A percentile compares a stretch with the other conserved stretches of the same genome.
Conservation (phyloP, 2,329 filamentous ascomycete species). For the Rhytidhysteron rufulum region DNA sequence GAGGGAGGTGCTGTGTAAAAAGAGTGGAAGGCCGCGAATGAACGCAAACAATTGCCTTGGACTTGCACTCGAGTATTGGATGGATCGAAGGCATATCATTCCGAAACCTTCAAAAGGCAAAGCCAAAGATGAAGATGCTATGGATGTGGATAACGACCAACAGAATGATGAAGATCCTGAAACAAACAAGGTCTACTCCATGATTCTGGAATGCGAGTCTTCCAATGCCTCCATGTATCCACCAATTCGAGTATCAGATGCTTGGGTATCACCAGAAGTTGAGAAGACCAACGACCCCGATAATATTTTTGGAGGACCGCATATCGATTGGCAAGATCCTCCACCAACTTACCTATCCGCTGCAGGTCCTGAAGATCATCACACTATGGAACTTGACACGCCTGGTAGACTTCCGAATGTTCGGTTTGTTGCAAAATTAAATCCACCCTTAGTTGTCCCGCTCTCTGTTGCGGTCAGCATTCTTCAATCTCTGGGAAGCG, state of each 20-base stretch:
- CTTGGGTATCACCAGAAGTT: constrained; percentile 69
- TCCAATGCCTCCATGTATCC: constrained; percentile 47
- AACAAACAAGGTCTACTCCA: constrained; percentile 56
- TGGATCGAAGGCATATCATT: constrained; percentile 53
- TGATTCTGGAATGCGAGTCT: constrained; percentile 63
- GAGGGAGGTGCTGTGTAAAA: constrained; percentile 62
- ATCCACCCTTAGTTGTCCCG: constrained; percentile 70
- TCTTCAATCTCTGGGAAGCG: constrained; percentile 55
- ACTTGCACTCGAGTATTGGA: constrained; percentile 75
- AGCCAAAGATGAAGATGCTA: constrained; percentile 33
- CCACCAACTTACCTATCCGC: constrained; percentile 53
- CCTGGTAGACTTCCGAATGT: constrained; percentile 62
- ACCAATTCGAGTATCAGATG: constrained; percentile 66
- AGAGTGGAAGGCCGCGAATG: constrained; percentile 67
- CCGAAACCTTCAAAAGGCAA: constrained; percentile 9
- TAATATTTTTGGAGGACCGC: constrained; percentile 40
- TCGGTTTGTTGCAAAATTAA: constrained; percentile 69
- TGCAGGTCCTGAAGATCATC: constrained; percentile 33
- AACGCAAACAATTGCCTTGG: constrained; percentile 66
- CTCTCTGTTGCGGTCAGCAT: constrained; percentile 61
- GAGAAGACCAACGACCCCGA: constrained; percentile 49
- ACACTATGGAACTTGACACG: constrained; percentile 53
- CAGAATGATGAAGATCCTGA: constrained; percentile 32
- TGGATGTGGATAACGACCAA: constrained; percentile 27
- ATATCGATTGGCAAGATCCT: constrained; percentile 70